Conservation (phyloP, 805 yeast species). For the Nakazawaea wyomingensis region DNA sequence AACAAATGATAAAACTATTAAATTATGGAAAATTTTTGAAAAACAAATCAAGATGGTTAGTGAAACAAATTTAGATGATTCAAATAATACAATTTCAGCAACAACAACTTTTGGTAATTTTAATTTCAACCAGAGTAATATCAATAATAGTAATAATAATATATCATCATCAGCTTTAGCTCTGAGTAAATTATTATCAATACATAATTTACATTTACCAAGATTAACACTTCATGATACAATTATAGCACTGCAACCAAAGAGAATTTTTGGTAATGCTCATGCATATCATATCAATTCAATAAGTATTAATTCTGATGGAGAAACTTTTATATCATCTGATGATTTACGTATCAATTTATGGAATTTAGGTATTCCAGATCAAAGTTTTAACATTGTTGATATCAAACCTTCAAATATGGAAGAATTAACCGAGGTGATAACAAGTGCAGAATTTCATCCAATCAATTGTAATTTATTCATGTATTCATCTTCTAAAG, state of each 20-base stretch:
- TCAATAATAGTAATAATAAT: too few species aligned
- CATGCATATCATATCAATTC: conserved; percentile 98
- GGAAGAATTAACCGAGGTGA: conserved; percentile 98
- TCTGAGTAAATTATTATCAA: conserved; percentile 22
- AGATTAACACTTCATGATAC: conserved; percentile 90
- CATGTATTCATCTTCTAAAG: conserved; percentile 94
- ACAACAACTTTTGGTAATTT: conserved; percentile 4
- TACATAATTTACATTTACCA: conserved; percentile 65
- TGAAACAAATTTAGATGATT: conserved; percentile 71
- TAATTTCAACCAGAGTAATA: neutral
- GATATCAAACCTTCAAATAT: conserved; percentile 97
- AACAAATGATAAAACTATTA: conserved; percentile 97
- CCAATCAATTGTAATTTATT: conserved; percentile 88
- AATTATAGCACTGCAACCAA: conserved; percentile 91
- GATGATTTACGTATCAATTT: conserved; percentile 94
- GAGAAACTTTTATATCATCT: conserved; percentile 87
- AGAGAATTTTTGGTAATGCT: conserved; percentile 86
- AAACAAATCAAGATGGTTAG: conserved; percentile 87
- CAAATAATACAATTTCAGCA: neutral
- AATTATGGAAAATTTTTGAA: conserved; percentile 94
- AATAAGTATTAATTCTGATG: conserved; percentile 89
- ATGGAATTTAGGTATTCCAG: conserved; percentile 93
- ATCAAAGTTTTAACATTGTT: conserved; percentile 93
- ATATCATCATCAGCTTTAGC: neutral
- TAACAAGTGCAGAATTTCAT: conserved; percentile 94